Evolutionary conservation across 1,139 yeast genomes (phyloP).

Genomic region (Diutina siamensis): DNA sequence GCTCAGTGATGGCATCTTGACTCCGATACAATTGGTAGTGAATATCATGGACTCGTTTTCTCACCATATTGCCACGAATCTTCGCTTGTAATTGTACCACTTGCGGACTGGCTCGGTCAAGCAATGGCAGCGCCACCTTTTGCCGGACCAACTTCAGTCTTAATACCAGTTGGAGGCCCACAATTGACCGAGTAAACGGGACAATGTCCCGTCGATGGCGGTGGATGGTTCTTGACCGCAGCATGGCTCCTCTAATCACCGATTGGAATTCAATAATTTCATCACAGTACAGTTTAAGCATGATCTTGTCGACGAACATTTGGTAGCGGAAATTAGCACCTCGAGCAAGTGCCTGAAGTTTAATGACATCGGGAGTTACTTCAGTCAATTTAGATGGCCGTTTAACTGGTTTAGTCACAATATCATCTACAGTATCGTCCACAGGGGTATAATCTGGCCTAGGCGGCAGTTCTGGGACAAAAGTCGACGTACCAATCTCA

Average conservation of each 20-base stretch:
- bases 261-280: constrained; percentile 29
- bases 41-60: constrained; percentile 9
- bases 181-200: constrained; percentile 17
- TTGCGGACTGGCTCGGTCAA: background rate
- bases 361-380: constrained; percentile 16
- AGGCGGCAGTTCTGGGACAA: constrained; percentile 1
- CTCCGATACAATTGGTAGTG: background rate
- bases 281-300: constrained; percentile 42
- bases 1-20: background rate
- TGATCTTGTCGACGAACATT: constrained; percentile 49
- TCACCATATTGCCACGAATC: constrained; percentile 17
- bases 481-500: background rate
- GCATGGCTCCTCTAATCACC: constrained; percentile 28
- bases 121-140: background rate
- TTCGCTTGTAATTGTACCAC: constrained; percentile 17
- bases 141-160: constrained; percentile 16
- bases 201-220: constrained; percentile 26
- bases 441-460: background rate
- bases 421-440: background rate
- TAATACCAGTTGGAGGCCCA: constrained; percentile 26
- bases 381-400: background rate
- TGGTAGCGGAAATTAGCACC: constrained; percentile 56
- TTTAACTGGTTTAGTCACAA: background rate
- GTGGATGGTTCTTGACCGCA: constrained; percentile 26
- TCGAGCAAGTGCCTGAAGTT: constrained; percentile 50